These are phyloP conservation scores for Rhododendron griersonianum DNA, from an alignment of 148 eudicot species.

Conservation along the genomic window DNA sequence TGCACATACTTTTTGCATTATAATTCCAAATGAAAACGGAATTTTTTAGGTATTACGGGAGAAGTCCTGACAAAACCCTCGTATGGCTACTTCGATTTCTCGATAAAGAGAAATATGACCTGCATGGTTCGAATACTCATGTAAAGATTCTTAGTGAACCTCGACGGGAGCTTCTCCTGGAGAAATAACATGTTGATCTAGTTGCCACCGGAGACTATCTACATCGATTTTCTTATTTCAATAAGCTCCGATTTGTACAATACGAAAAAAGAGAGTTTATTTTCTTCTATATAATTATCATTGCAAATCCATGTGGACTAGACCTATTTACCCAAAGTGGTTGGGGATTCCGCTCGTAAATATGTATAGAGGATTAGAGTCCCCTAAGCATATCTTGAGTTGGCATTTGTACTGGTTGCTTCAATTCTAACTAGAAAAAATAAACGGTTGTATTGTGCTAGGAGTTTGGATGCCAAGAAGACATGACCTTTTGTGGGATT, in stretches of 20 bases:
- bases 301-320: too few relatives aligned
- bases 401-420: not conserved
- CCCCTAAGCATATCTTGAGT: not conserved
- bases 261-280: too few relatives aligned
- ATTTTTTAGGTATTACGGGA: not conserved
- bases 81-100: not conserved
- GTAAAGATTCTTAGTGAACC: not conserved
- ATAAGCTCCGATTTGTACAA: too few relatives aligned
- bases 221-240: too few relatives aligned
- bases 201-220: too few relatives aligned
- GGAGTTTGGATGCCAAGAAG: constrained; percentile 80
- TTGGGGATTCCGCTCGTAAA: not conserved
- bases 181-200: too few relatives aligned
- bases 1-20: not conserved
- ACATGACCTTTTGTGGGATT: constrained; percentile 79
- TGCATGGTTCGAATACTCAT: not conserved
- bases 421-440: not conserved
- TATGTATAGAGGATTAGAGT: not conserved
- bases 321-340: not conserved
- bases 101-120: not conserved
- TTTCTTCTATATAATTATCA: too few relatives aligned
- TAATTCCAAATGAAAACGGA: not conserved
- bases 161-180: not conserved
- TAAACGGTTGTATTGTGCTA: constrained; percentile 5
- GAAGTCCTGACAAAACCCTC: not conserved